These are phyloP conservation scores for Trichoderma sp. DNA, from an alignment of 2,329 filamentous ascomycete species.

Conservation along the genomic window DNA sequence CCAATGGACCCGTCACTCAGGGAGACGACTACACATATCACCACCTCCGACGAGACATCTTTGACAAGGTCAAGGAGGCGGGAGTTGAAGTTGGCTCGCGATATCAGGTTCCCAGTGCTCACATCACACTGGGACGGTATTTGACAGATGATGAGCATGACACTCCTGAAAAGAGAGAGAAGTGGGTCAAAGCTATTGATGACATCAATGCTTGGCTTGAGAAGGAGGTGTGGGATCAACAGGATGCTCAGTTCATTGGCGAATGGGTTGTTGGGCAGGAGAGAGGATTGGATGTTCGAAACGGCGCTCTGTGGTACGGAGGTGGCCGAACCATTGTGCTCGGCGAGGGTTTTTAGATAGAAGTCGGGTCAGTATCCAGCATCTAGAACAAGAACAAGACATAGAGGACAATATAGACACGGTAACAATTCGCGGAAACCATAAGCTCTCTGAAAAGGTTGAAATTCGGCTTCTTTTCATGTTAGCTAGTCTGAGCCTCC, in stretches of 20 bases:
- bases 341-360: conserved; percentile 61
- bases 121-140: conserved; percentile 85
- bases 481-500: conserved; percentile 4
- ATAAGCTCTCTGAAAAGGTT: neutral
- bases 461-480: conserved; percentile 5
- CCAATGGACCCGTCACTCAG: conserved; percentile 36
- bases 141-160: conserved; percentile 66
- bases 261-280: conserved; percentile 91
- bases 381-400: neutral
- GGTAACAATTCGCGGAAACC: neutral
- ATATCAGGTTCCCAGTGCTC: conserved; percentile 86
- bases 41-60: conserved; percentile 81
- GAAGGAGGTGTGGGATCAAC: conserved; percentile 66
- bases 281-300: conserved; percentile 73
- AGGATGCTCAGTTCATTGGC: conserved; percentile 49
- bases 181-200: conserved; percentile 72
- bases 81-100: conserved; percentile 73
- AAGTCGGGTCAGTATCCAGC: neutral
- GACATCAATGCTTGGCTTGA: conserved; percentile 75
- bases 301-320: conserved; percentile 83
- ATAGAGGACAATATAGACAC: neutral
- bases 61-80: conserved; percentile 57
- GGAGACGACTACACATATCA: conserved; percentile 82
- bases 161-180: conserved; percentile 57
- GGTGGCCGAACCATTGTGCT: conserved; percentile 69